These are phyloP conservation scores for Didymella pinodella DNA, from an alignment of 2,329 filamentous ascomycete genomes.

Conservation along the genomic window DNA sequence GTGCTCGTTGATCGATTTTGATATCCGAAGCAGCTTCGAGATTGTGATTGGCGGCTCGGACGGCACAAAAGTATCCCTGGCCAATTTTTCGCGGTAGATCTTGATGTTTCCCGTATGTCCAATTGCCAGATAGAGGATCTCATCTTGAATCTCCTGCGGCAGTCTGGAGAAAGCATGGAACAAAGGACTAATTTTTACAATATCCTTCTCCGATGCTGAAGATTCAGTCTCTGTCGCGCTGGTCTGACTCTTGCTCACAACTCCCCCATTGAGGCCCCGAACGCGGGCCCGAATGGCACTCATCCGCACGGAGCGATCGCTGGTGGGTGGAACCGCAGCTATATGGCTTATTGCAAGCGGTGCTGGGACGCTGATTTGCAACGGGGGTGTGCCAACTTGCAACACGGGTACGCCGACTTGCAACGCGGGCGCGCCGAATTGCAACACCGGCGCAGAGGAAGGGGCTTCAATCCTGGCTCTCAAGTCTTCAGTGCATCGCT, in stretches of 20 bases:
- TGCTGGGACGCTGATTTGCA: neutral
- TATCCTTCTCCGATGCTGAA: constrained; percentile 22
- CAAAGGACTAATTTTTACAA: constrained; percentile 37
- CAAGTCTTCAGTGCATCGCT: neutral
- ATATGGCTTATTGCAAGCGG: neutral
- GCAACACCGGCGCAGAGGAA: neutral
- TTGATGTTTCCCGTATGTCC: constrained; percentile 24
- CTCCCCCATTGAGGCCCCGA: no score
- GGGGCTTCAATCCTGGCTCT: neutral
- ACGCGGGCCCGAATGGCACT: neutral
- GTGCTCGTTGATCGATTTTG: constrained; percentile 27
- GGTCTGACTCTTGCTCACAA: neutral
- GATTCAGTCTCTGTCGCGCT: constrained; percentile 17
- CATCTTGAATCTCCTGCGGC: constrained; percentile 42
- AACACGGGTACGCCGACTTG: no score
- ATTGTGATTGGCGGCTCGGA: constrained; percentile 24
- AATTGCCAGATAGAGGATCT: constrained; percentile 35
- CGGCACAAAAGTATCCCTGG: neutral
- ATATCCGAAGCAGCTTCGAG: constrained; percentile 31
- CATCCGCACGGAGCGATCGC: neutral
- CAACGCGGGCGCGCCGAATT: no score
- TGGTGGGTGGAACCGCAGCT: neutral
- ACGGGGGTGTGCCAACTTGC: no score
- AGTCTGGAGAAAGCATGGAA: constrained; percentile 40
- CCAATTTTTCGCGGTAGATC: neutral